Evolutionary conservation across 345 rosid genomes (phyloP).

Genomic region (Eutrema yunnanense): DNA sequence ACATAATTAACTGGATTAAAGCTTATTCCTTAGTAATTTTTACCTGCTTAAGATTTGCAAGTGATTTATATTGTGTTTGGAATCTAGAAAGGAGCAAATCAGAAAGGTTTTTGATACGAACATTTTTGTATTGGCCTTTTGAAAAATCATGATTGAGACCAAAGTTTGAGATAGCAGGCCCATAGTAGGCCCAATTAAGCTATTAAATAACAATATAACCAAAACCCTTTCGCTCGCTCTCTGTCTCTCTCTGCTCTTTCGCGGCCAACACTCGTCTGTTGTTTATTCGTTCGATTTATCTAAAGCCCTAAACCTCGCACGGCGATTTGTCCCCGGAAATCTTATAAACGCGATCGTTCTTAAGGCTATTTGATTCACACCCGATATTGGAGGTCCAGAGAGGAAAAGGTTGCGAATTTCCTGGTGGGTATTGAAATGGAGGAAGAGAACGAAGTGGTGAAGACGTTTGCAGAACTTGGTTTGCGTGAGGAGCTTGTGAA

Average conservation of each 20-base stretch:
- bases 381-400: neutral
- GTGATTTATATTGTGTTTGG: neutral
- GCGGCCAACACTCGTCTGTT: neutral
- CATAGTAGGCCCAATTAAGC: neutral
- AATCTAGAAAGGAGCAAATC: neutral
- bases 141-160: neutral
- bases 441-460: conserved; percentile 55
- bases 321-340: neutral
- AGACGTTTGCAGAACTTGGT: conserved; percentile 66
- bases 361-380: neutral
- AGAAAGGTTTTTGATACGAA: neutral
- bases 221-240: conserved; percentile 3
- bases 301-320: conserved; percentile 1
- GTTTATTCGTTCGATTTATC: neutral
- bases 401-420: neutral
- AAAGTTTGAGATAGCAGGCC: neutral
- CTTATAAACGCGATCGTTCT: neutral
- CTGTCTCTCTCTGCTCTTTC: neutral
- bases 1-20: neutral
- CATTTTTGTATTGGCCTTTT: neutral
- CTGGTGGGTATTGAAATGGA: conserved; percentile 23
- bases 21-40: neutral
- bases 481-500: conserved; percentile 59
- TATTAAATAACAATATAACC: neutral
- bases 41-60: neutral